Conservation (phyloP, 352 stramenopile genomes). For the Pythium aristosporum region DNA sequence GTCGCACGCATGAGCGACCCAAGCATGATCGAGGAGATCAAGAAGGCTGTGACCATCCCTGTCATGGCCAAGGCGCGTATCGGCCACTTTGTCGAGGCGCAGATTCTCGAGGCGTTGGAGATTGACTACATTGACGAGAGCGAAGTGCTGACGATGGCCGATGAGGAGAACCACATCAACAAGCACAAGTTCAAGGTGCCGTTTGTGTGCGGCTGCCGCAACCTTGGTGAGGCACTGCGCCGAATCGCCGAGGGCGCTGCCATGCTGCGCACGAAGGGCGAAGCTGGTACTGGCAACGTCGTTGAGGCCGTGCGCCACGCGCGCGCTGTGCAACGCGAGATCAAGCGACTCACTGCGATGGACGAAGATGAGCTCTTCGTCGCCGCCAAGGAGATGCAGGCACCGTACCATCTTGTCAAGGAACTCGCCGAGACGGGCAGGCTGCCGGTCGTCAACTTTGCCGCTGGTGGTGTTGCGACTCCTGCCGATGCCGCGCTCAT, state of each 20-base stretch:
- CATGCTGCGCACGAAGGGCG: constrained; percentile 98
- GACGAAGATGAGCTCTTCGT: constrained; percentile 98
- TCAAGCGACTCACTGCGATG: constrained; percentile 90
- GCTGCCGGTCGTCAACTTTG: constrained; percentile 98
- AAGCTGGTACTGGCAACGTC: constrained; percentile 98
- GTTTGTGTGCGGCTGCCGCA: constrained; percentile 98
- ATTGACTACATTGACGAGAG: constrained; percentile 99
- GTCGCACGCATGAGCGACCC: constrained; percentile 98
- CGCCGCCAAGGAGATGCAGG: constrained; percentile 95
- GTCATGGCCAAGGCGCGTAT: constrained; percentile 99
- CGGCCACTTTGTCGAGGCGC: constrained; percentile 98
- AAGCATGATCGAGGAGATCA: constrained; percentile 97
- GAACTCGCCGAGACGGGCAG: constrained; percentile 89
- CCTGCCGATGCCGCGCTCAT: constrained; percentile 97
- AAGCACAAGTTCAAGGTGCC: constrained; percentile 97
- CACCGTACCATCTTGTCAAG: constrained; percentile 93
- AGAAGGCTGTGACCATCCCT: constrained; percentile 98
- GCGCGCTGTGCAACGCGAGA: constrained; percentile 90
- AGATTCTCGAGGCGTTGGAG: constrained; percentile 97
- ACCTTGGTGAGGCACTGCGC: constrained; percentile 96
- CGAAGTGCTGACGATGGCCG: constrained; percentile 98
- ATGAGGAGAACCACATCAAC: constrained; percentile 98
- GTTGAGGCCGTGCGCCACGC: constrained; percentile 98
- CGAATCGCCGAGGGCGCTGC: constrained; percentile 94
- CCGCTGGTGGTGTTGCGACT: constrained; percentile 96